Evolutionary conservation across 495 filamentous ascomycete species (phyloP).

Genomic region (Penicillium silybi): DNA sequence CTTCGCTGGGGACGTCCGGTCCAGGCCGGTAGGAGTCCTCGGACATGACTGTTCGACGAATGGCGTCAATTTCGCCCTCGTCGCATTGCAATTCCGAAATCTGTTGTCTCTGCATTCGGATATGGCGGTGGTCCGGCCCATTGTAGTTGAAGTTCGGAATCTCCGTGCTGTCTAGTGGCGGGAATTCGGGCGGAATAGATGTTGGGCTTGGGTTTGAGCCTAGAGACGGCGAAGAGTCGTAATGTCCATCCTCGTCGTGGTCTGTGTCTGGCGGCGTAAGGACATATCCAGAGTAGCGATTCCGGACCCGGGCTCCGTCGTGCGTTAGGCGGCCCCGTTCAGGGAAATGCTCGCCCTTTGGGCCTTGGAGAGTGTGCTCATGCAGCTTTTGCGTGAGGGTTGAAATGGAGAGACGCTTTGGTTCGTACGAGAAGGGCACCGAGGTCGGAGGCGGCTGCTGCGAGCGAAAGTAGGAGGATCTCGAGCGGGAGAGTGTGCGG

Average conservation of each 20-base stretch:
- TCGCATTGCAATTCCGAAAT: conserved; percentile 43
- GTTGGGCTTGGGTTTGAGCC: conserved; percentile 37
- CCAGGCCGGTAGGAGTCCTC: conserved; percentile 14
- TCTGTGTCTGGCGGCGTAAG: conserved; percentile 45
- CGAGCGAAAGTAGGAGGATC: conserved; percentile 34
- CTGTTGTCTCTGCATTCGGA: conserved; percentile 41
- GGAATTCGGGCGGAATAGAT: conserved; percentile 26
- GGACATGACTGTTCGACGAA: conserved; percentile 30
- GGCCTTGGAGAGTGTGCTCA: conserved; percentile 39
- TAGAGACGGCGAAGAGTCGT: conserved; percentile 24
- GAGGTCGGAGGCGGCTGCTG: conserved; percentile 41
- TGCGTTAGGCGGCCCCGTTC: conserved; percentile 2
- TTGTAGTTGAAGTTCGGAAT: not conserved
- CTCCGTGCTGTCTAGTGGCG: conserved; percentile 9
- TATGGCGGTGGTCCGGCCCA: conserved; percentile 11
- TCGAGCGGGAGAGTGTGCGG: conserved; percentile 30
- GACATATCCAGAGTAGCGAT: conserved; percentile 29
- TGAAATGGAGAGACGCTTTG: conserved; percentile 41
- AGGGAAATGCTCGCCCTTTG: conserved; percentile 5
- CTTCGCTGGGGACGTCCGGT: conserved; percentile 21
- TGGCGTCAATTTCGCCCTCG: conserved; percentile 31
- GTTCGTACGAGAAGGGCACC: conserved; percentile 40
- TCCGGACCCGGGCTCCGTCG: conserved; percentile 3
- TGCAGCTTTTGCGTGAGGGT: conserved; percentile 45
- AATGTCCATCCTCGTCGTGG: conserved; percentile 36